These are phyloP conservation scores for Mucor indicus DNA, from an alignment of 371 early-diverging fungal species.

Conservation along the genomic window DNA sequence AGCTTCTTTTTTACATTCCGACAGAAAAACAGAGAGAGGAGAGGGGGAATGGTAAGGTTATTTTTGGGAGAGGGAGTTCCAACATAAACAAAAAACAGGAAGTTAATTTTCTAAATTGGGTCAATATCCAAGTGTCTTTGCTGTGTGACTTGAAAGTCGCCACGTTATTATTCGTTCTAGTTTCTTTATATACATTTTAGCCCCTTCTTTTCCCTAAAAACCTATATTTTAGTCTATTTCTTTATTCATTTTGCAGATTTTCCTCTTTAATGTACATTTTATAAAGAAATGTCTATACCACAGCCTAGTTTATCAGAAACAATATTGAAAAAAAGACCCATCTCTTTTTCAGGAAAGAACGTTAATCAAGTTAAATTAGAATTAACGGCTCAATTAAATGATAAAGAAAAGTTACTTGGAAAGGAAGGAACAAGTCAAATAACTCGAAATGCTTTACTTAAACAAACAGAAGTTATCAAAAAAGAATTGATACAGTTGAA, in stretches of 20 bases:
- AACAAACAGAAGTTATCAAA: slow-evolving; percentile 3
- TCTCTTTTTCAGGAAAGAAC: neutral
- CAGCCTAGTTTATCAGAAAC: slow-evolving; percentile 10
- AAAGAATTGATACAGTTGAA: slow-evolving; percentile 5
- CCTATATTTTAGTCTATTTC: neutral
- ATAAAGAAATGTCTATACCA: neutral
- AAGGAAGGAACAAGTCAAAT: slow-evolving; percentile 6
- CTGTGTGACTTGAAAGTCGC: slow-evolving; percentile 20
- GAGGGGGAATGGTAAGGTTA: too few species aligned
- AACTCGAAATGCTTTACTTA: slow-evolving; percentile 11
- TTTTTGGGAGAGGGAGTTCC: too few species aligned
- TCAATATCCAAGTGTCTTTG: slow-evolving; percentile 13
- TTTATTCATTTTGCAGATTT: slow-evolving; percentile 1
- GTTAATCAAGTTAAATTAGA: slow-evolving; percentile 6
- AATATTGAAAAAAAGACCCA: slow-evolving; percentile 4
- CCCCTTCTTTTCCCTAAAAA: too few species aligned
- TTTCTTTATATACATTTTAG: too few species aligned
- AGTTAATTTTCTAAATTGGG: slow-evolving; percentile 22
- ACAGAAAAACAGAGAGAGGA: too few species aligned
- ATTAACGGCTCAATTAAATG: neutral
- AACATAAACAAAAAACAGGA: too few species aligned
- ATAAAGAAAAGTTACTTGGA: slow-evolving; percentile 1
- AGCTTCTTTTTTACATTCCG: too few species aligned
- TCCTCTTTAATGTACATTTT: slow-evolving; percentile 5
- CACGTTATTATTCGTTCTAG: slow-evolving; percentile 21